Evolutionary conservation across 352 stramenopile species (phyloP).

Genomic region (Pythium inflatum): DNA sequence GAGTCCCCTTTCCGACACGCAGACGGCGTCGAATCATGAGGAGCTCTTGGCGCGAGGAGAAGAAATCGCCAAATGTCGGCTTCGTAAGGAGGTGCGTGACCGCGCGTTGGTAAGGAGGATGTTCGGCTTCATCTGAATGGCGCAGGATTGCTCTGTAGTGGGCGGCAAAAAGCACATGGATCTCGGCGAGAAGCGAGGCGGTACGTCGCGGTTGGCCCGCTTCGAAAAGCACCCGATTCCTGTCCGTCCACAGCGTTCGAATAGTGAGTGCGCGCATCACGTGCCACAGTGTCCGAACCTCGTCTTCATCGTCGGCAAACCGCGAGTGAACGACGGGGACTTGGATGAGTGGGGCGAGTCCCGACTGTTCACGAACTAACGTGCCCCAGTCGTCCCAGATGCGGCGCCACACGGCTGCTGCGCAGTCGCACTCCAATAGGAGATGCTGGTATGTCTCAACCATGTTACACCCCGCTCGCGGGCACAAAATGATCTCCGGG

Average conservation of each 20-base stretch:
- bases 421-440: not conserved
- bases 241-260: slow-evolving; percentile 2
- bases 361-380: not conserved
- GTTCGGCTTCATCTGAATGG: not conserved
- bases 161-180: not conserved
- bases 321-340: not conserved
- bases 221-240: slow-evolving; percentile 8
- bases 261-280: not conserved
- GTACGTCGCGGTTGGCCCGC: not conserved
- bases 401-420: not conserved
- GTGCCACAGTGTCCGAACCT: not conserved
- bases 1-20: too few species aligned
- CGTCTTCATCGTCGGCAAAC: not conserved
- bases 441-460: slow-evolving; percentile 7
- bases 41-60: slow-evolving; percentile 16
- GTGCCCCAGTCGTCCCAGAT: not conserved
- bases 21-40: slow-evolving; percentile 10
- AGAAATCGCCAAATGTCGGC: not conserved
- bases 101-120: not conserved
- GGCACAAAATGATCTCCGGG: not conserved
- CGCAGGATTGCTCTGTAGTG: not conserved
- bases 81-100: not conserved
- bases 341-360: not conserved
- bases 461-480: not conserved
- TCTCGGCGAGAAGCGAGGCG: not conserved